Conservation (phyloP, 139 green algal species). For the Tetratostichococcus sp. region DNA sequence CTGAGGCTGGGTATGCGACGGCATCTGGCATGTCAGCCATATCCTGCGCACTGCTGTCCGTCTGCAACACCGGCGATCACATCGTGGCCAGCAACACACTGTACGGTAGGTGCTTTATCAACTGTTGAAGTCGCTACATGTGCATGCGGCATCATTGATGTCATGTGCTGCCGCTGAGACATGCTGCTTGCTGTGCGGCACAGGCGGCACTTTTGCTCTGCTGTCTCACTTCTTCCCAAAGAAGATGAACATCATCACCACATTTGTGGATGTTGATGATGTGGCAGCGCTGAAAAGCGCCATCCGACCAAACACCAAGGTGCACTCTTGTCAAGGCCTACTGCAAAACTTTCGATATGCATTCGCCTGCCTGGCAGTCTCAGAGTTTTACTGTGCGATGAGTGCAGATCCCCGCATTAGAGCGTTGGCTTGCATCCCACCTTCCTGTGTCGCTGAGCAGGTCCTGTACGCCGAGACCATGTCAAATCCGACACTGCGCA, state of each 20-base stretch:
- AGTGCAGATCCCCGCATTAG: no score
- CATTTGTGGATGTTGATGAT: slow-evolving; percentile 66
- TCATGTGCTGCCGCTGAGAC: neutral
- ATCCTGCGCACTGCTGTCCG: slow-evolving; percentile 39
- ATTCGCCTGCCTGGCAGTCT: neutral
- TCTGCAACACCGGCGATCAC: slow-evolving; percentile 69
- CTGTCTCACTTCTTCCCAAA: slow-evolving; percentile 52
- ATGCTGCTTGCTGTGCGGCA: neutral
- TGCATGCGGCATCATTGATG: neutral
- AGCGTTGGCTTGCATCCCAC: no score
- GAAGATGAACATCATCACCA: slow-evolving; percentile 53
- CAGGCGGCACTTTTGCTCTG: slow-evolving; percentile 59
- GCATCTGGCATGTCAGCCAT: slow-evolving; percentile 71
- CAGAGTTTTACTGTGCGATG: no score
- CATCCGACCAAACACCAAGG: slow-evolving; percentile 34
- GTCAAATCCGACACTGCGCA: slow-evolving; percentile 66
- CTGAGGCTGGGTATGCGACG: slow-evolving; percentile 54
- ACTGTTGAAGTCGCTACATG: neutral
- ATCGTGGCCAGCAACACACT: slow-evolving; percentile 53
- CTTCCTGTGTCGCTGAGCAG: slow-evolving; percentile 9
- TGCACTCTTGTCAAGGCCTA: slow-evolving; percentile 6
- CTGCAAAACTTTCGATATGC: neutral
- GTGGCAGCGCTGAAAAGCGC: slow-evolving; percentile 42
- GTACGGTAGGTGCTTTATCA: slow-evolving; percentile 29
- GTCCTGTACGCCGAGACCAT: slow-evolving; percentile 61